These are phyloP conservation scores for Capsicum baccatum DNA, from an alignment of 257 asterid species.

Conservation along the genomic window DNA sequence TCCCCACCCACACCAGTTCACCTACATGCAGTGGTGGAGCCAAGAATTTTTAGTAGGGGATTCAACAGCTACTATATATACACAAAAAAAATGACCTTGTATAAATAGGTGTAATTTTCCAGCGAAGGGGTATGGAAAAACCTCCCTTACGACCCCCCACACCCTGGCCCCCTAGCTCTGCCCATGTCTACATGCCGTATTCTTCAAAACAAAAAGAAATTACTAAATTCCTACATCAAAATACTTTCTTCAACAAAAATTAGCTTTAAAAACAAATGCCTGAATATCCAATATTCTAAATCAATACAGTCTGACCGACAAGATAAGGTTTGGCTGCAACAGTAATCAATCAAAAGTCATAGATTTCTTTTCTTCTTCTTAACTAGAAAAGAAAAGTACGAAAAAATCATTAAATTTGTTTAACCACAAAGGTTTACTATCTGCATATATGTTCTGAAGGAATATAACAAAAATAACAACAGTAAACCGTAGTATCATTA, in stretches of 20 bases:
- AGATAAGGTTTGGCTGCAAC: slow-evolving; percentile 1
- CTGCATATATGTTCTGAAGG: slow-evolving; percentile 15
- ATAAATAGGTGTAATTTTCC: neutral
- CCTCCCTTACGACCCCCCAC: neutral
- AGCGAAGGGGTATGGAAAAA: neutral
- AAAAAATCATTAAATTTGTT: neutral
- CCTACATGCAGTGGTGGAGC: neutral
- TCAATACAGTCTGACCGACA: slow-evolving; percentile 8
- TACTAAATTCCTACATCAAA: slow-evolving; percentile 5
- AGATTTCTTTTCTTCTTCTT: slow-evolving; percentile 16
- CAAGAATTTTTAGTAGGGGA: neutral
- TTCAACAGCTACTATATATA: neutral
- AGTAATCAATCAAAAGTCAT: neutral
- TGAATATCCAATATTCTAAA: neutral
- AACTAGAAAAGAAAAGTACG: neutral
- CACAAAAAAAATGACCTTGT: neutral
- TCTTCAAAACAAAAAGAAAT: slow-evolving; percentile 12
- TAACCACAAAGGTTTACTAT: neutral
- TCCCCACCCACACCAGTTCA: slow-evolving; percentile 10
- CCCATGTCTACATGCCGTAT: neutral
- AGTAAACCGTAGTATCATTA: neutral
- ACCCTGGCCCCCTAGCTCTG: neutral
- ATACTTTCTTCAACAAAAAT: neutral
- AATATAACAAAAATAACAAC: slow-evolving; percentile 14
- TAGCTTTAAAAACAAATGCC: slow-evolving; percentile 4